Evolutionary conservation across 2,329 filamentous ascomycete genomes (phyloP).

Genomic region (Mariannaea sp.): DNA sequence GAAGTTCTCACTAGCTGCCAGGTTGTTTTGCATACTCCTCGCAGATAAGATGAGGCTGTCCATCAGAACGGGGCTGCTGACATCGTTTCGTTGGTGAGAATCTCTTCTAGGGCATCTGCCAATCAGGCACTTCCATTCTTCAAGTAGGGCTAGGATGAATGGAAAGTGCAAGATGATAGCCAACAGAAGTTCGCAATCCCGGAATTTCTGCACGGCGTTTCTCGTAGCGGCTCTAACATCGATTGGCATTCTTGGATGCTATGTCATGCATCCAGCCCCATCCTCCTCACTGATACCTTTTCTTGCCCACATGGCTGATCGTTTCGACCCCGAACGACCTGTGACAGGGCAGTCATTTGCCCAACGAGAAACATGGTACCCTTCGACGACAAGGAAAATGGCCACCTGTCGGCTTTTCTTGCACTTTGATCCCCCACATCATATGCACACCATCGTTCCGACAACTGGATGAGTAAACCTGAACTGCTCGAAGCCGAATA

Average conservation of each 20-base stretch:
- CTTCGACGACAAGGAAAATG: neutral
- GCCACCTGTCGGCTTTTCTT: neutral
- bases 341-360: neutral
- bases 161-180: neutral
- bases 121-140: neutral
- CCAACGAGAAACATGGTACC: neutral
- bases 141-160: neutral
- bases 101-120: neutral
- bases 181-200: neutral
- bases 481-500: neutral
- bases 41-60: constrained; percentile 8
- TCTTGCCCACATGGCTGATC: neutral
- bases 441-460: neutral
- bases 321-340: neutral
- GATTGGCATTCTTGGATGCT: neutral
- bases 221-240: neutral
- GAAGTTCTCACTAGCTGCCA: constrained; percentile 8
- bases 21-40: constrained; percentile 14
- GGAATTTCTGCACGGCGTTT: too few species aligned
- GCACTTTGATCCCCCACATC: constrained; percentile 8
- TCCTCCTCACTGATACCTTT: neutral
- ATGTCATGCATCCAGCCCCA: neutral
- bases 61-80: constrained; percentile 3
- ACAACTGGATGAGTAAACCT: neutral
- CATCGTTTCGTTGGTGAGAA: neutral